Percentiles rank a stretch among this genome's conserved stretches.
These are phyloP conservation scores for Fagus sylvatica DNA, from an alignment of 306 rosid species.

Conservation along the genomic window DNA sequence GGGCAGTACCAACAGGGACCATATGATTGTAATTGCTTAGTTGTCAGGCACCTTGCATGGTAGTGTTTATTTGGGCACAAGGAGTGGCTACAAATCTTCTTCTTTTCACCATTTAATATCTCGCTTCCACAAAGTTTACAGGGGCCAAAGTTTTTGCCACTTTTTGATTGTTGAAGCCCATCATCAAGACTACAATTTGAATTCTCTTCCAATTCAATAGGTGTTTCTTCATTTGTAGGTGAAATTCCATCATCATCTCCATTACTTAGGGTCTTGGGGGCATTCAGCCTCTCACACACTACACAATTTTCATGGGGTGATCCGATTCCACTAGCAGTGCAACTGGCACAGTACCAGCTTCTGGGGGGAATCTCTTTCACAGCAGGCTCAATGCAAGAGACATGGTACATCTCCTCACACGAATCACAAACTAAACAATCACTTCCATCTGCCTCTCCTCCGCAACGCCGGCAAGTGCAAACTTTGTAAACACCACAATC, in stretches of 20 bases:
- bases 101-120: constrained; percentile 41
- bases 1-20: constrained; percentile 82
- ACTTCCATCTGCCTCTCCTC: constrained; percentile 64
- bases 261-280: constrained; percentile 31
- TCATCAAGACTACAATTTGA: constrained; percentile 47
- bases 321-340: constrained; percentile 58
- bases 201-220: constrained; percentile 46
- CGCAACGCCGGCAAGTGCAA: constrained; percentile 74
- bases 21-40: constrained; percentile 52
- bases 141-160: neutral
- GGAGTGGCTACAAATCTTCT: constrained; percentile 55
- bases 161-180: constrained; percentile 38
- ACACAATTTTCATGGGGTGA: constrained; percentile 70
- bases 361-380: constrained; percentile 72
- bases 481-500: constrained; percentile 35
- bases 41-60: constrained; percentile 79
- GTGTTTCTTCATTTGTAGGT: constrained; percentile 44
- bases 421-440: constrained; percentile 93
- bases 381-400: constrained; percentile 85
- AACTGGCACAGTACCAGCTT: constrained; percentile 83
- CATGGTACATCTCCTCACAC: constrained; percentile 88
- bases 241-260: constrained; percentile 41
- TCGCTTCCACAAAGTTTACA: constrained; percentile 69
- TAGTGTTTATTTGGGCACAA: constrained; percentile 58
- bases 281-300: constrained; percentile 74